Conservation (phyloP, 768 basidiomycete genomes). For the Amanita rubescens region DNA sequence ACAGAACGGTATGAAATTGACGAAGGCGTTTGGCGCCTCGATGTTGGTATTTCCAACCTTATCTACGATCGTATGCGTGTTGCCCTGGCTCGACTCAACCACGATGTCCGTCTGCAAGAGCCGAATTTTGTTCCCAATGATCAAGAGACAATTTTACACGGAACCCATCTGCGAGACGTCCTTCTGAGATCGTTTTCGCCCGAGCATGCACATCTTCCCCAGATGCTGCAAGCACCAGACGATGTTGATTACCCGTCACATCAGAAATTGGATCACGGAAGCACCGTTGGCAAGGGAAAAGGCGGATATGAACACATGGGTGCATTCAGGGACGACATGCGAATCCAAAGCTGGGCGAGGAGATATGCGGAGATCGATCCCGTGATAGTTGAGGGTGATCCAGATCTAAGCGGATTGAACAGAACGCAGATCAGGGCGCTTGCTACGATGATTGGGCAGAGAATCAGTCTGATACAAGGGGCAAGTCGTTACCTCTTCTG, state of each 20-base stretch:
- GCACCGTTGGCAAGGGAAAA: conserved; percentile 5
- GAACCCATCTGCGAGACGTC: conserved; percentile 65
- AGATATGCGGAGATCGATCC: conserved; percentile 57
- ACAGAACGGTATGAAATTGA: conserved; percentile 36
- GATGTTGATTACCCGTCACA: conserved; percentile 30
- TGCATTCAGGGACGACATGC: conserved; percentile 62
- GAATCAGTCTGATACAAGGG: conserved; percentile 79
- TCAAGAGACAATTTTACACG: conserved; percentile 51
- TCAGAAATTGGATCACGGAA: conserved; percentile 30
- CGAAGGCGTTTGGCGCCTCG: conserved; percentile 55
- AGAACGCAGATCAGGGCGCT: conserved; percentile 73
- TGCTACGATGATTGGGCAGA: conserved; percentile 79
- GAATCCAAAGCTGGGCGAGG: conserved; percentile 75
- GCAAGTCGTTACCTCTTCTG: conserved; percentile 34
- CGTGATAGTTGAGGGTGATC: conserved; percentile 71
- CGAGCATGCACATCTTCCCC: conserved; percentile 23
- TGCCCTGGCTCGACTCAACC: conserved; percentile 51
- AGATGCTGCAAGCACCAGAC: conserved; percentile 31
- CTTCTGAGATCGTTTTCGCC: conserved; percentile 51
- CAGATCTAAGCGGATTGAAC: conserved; percentile 57
- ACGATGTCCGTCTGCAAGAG: conserved; percentile 43
- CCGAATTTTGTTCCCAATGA: conserved; percentile 18
- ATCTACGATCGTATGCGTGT: conserved; percentile 61
- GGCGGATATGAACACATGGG: conserved; percentile 24
- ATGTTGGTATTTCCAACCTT: conserved; percentile 62